Evolutionary conservation across 495 filamentous ascomycete genomes (phyloP).

Genomic region (Neurospora sp.): DNA sequence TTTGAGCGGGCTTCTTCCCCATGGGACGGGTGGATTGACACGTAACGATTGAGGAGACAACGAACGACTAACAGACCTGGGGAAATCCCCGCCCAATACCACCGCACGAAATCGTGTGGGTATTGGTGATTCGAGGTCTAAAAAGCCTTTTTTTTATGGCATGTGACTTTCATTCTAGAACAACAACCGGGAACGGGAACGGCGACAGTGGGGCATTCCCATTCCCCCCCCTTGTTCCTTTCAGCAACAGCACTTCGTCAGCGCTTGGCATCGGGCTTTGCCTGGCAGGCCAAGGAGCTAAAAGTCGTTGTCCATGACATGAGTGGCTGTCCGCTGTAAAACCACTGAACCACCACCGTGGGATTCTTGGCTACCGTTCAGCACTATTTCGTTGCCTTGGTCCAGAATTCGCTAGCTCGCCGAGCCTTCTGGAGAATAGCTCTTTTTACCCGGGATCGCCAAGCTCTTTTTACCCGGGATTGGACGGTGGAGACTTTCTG

Average conservation of each 20-base stretch:
- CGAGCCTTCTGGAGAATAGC: background rate
- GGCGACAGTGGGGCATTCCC: background rate
- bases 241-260: background rate
- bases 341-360: background rate
- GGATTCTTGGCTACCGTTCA: background rate
- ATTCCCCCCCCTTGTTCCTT: background rate
- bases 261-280: background rate
- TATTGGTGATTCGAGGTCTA: background rate
- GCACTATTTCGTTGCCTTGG: background rate
- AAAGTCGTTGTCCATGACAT: background rate
- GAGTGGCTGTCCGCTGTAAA: background rate
- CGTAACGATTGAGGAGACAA: background rate
- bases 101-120: background rate
- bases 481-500: background rate
- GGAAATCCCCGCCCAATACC: background rate
- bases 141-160: background rate
- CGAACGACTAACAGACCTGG: background rate
- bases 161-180: background rate
- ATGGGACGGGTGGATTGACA: background rate
- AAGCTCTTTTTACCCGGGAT: background rate
- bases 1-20: background rate
- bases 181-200: background rate
- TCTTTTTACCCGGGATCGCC: background rate
- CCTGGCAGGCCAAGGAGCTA: background rate
- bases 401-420: background rate